Conservation (phyloP, 768 basidiomycete genomes). For the Leccinum variicolor region DNA sequence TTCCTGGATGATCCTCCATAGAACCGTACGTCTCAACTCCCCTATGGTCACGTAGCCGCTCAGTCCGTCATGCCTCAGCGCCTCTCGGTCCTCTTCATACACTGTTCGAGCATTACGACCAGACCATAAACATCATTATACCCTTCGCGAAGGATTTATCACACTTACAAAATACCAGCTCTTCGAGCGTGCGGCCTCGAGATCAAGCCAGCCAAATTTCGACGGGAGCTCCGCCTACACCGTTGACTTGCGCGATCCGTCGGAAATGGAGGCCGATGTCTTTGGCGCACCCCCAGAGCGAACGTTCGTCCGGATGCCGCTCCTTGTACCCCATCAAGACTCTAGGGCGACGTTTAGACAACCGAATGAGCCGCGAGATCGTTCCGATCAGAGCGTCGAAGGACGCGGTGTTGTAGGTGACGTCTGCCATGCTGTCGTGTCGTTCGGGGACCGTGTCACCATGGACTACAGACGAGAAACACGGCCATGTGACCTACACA, state of each 20-base stretch:
- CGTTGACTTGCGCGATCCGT: slow-evolving; percentile 49
- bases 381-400: slow-evolving; percentile 79
- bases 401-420: slow-evolving; percentile 86
- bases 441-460: background rate
- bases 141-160: background rate
- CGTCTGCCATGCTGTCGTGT: slow-evolving; percentile 79
- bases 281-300: slow-evolving; percentile 62
- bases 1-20: background rate
- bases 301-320: slow-evolving; percentile 71
- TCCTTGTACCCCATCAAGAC: slow-evolving; percentile 86
- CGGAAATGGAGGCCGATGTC: slow-evolving; percentile 54
- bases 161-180: background rate
- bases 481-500: slow-evolving; percentile 46
- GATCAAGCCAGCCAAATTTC: slow-evolving; percentile 67
- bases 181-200: background rate
- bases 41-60: background rate
- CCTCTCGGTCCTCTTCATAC: background rate
- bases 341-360: slow-evolving; percentile 34
- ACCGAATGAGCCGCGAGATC: slow-evolving; percentile 46
- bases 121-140: background rate
- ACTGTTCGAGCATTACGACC: background rate
- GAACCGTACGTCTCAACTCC: background rate
- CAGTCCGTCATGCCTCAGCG: background rate
- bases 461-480: background rate
- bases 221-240: slow-evolving; percentile 60